Evolutionary conservation across 352 stramenopile genomes (phyloP), one percentile per base, ranked within the genome.

Genomic region (Discostella stelligera): DNA sequence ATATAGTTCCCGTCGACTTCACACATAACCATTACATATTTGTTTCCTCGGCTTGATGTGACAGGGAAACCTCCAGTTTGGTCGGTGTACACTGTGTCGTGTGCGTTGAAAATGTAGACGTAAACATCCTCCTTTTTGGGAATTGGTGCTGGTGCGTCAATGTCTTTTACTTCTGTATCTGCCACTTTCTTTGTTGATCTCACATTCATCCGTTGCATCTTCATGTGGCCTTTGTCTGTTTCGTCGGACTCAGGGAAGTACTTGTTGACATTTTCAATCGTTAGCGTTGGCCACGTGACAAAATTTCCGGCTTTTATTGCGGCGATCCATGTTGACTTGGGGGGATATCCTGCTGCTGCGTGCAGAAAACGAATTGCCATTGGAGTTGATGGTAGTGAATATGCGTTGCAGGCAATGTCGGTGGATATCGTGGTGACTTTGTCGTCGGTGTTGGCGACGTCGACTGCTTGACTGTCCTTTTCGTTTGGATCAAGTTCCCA

Each of bases 401-500:
- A 53, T 11, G 21, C 46, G 9, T 53, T 53, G 3, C 2, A 11
- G n/a, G 9, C 46, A 23, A 23, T n/a, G n/a, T n/a, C n/a, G n/a
- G n/a, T n/a, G n/a, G n/a, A n/a, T n/a, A n/a, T n/a, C n/a, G n/a
- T n/a, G n/a, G n/a, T n/a, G n/a, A n/a, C n/a, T n/a, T n/a, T n/a
- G n/a, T n/a, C n/a, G n/a, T n/a, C n/a, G n/a, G n/a, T n/a, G n/a
- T n/a, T n/a, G n/a, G n/a, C n/a, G n/a, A n/a, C n/a, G n/a, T n/a
- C n/a, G n/a, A n/a, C 46, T 53, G n/a, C 46, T 18, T 11, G 4
- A 11, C 21, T 18, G n/a, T 53, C 46, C 10, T 53, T 11, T 3
- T 53, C 46, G 46, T 53, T 53, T 53, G 46, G 46, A 53, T 53
- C 6, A 18, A 23, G n/a, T n/a, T n/a, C n/a, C n/a, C n/a, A n/a